Conservation (phyloP, 176 grass and related monocot species). For the Panicum miliaceum region DNA sequence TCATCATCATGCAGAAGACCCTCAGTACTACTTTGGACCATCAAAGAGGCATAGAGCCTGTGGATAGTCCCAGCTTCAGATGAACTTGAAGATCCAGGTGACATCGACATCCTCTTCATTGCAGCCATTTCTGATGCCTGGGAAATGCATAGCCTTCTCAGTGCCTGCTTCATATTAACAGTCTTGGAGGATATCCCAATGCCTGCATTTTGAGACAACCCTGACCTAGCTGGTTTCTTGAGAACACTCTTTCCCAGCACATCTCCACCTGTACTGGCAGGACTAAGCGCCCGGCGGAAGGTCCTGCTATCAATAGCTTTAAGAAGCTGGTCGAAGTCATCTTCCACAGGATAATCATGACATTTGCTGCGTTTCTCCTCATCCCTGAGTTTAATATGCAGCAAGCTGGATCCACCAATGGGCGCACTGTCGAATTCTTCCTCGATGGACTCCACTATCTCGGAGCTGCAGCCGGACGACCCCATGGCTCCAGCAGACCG, state of each 20-base stretch:
- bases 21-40: conserved; percentile 65
- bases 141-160: conserved; percentile 90
- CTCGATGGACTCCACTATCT: conserved; percentile 90
- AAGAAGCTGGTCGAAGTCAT: conserved; percentile 77
- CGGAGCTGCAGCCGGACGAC: conserved; percentile 70
- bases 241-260: conserved; percentile 44
- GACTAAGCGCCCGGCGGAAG: conserved; percentile 46
- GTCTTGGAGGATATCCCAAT: conserved; percentile 80
- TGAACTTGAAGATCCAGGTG: conserved; percentile 55
- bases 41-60: conserved; percentile 79
- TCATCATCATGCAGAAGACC: conserved; percentile 48
- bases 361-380: conserved; percentile 47
- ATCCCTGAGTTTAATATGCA: conserved; percentile 63
- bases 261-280: conserved; percentile 45
- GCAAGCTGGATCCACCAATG: conserved; percentile 48
- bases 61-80: conserved; percentile 92
- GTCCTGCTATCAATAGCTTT: conserved; percentile 75
- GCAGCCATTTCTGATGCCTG: conserved; percentile 96
- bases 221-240: conserved; percentile 58
- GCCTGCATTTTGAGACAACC: conserved; percentile 52
- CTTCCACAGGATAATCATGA: conserved; percentile 54
- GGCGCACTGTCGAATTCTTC: conserved; percentile 55
- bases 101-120: conserved; percentile 69
- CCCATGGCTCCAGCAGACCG: conserved; percentile 52
- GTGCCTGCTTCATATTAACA: conserved; percentile 86